A percentile compares a stretch with the other conserved stretches of the same genome.
These are phyloP conservation scores for Medicago arabica DNA, from an alignment of 306 rosid species.

Conservation along the genomic window DNA sequence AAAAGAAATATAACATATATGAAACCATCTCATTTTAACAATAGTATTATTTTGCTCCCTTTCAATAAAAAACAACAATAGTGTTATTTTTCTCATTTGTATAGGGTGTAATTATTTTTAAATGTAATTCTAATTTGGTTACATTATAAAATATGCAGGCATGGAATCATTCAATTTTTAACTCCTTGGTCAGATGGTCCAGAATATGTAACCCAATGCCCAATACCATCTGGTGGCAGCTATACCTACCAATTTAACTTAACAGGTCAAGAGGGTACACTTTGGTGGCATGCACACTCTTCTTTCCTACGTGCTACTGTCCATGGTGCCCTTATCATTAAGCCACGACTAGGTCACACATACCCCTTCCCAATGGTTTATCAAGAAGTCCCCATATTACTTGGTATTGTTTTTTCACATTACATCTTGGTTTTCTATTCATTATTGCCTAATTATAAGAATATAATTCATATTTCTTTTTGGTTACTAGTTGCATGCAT, in stretches of 20 bases:
- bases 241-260: constrained; percentile 61
- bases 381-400: constrained; percentile 57
- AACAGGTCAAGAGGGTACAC: constrained; percentile 74
- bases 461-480: too few relatives aligned
- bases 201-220: constrained; percentile 68
- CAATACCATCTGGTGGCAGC: constrained; percentile 51
- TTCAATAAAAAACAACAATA: too few relatives aligned
- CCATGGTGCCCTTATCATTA: constrained; percentile 67
- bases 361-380: constrained; percentile 54
- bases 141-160: constrained; percentile 53
- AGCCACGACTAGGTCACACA: constrained; percentile 38
- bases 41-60: too few relatives aligned
- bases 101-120: too few relatives aligned
- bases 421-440: background rate
- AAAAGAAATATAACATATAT: too few relatives aligned
- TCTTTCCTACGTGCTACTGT: constrained; percentile 70
- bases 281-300: constrained; percentile 82
- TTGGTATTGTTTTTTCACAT: constrained; percentile 41
- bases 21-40: too few relatives aligned
- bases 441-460: background rate
- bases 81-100: too few relatives aligned
- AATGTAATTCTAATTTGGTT: background rate
- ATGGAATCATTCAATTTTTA: constrained; percentile 62
- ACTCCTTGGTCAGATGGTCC: constrained; percentile 86
- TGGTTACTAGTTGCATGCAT: too few relatives aligned